Conservation (phyloP, 169 alveolate species). For the Plasmodium berghei region DNA sequence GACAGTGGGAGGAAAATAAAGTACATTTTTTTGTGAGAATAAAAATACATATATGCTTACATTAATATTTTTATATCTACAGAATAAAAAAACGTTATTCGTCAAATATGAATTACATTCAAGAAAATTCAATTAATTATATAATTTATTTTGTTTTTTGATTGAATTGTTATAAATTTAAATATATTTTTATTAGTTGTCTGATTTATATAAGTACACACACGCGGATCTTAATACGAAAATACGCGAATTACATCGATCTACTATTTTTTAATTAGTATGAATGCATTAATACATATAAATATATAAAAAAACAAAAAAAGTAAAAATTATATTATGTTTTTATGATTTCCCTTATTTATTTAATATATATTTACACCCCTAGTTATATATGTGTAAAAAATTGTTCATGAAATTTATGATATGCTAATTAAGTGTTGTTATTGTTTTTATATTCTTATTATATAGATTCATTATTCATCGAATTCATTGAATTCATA, state of each 20-base stretch:
- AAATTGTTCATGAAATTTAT: slow-evolving; percentile 9
- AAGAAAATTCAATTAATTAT: slow-evolving; percentile 39
- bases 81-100: slow-evolving; percentile 24
- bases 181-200: slow-evolving; percentile 43
- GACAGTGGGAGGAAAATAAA: slow-evolving; percentile 16
- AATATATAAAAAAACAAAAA: slow-evolving; percentile 13
- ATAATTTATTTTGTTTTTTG: slow-evolving; percentile 4
- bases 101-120: slow-evolving; percentile 32
- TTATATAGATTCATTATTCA: slow-evolving; percentile 14
- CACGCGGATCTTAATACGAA: neutral
- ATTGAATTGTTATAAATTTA: slow-evolving; percentile 15
- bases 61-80: slow-evolving; percentile 15
- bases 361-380: no score
- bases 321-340: slow-evolving; percentile 4
- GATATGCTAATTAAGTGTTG: neutral
- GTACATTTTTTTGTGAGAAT: slow-evolving; percentile 10
- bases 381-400: slow-evolving; percentile 19
- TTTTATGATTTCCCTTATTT: neutral
- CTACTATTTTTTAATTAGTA: slow-evolving; percentile 25
- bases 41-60: neutral
- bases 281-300: neutral
- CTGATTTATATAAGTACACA: slow-evolving; percentile 58
- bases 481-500: neutral
- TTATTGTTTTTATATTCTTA: slow-evolving; percentile 17
- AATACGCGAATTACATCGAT: slow-evolving; percentile 11